Base-by-base conservation (phyloP, 192 early-diverging fungal genomes). In the Jimgerdemannia flammicorona region DNA sequence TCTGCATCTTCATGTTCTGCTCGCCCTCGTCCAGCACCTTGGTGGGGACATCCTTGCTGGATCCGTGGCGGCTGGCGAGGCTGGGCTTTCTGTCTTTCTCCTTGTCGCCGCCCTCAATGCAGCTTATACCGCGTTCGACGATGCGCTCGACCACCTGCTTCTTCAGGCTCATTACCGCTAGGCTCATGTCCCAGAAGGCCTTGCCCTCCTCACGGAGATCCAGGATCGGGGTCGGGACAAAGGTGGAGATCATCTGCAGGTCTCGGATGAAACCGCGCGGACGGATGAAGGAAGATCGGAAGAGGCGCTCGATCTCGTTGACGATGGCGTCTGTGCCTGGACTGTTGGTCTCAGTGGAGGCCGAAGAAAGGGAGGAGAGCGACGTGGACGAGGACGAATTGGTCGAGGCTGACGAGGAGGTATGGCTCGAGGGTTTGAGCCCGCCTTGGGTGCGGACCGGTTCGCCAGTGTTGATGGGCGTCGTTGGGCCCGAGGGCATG, bases 311-410 rank as follows among this genome's bases (percentile, higher is more conserved):
- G 44, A 83, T 79, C 71, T 83, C 82, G 42, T 78, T 72, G 9
- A 83, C 79, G 44, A 83, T 83, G 19, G 79, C 75, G 70, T 83
- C 82, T 3, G 82, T 83, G 4, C 82, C 82, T 2, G 82, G 82
- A 10, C 78, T 83, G 9, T 78, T 71, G 11, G 76, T 66, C 20
- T 75, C 67, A 11, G 81, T 76, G 9, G 78, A 75, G 18, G 42
- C 19, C 14, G 74, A 68, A 3, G 39, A 44, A n/a, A 64, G 54
- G 2, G 41, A n/a, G 20, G 40, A 41, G 10, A 40, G 72, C 17
- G 72, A 73, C 20, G n/a, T 54, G 65, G 40, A 65, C 19, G 41
- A 40, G 49, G 65, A n/a, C 10, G 72, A 64, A 65, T 40, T 42
- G 18, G 20, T 54, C 42, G 72, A 64, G 41, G 72, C 3, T n/a